Evolutionary conservation across 1,284 basidiomycete species (phyloP), one percentile per base, ranked within the genome.

Genomic region (Moniliella sp.): DNA sequence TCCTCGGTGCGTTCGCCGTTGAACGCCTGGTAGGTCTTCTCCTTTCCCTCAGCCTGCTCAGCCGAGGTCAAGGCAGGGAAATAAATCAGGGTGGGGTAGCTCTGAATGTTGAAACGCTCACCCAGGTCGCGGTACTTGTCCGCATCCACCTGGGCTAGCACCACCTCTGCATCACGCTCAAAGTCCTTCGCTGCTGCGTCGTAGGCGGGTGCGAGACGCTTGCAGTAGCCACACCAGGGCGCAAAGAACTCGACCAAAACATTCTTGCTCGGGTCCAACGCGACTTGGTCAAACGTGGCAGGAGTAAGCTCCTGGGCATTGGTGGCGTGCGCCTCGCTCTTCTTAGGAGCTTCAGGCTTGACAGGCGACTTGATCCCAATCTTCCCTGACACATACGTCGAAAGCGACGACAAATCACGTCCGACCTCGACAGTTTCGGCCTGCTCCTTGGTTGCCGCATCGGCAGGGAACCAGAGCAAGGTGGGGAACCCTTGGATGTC

Each of bases 401-500:
- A 72, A 12, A 93, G 66, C 19, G 72, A 66, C 16, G 83, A 77
- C 16, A 91, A 67, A 48, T 88, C 81, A 25, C 86, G 74, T 3
- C 71, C 78, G 27, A 73, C 71, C 18, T 75, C 70, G 50, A 84
- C 93, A 36, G 71, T 69, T 45, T 75, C 72, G 1, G 69, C 64
- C 15, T 71, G 71, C 12, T 34, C 37, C 16, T 45, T 46, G 5
- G 15, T 27, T 3, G 11, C 14, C 5, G 29, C 26, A 25, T 67
- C 70, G 26, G 63, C 61, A 32, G 73, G 69, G 61, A 88, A 91
- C 81, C 80, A 93, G 57, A 88, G 86, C 40, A 93, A 63, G 27
- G 84, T 88, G 4, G 84, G 84, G 67, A 71, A 88, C 27, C 83
- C 82, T 11, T 67, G 71, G 15, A 91, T 75, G 12, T 69, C 80